Conservation (phyloP, 768 basidiomycete species). For the Hypholoma sublateritium region DNA sequence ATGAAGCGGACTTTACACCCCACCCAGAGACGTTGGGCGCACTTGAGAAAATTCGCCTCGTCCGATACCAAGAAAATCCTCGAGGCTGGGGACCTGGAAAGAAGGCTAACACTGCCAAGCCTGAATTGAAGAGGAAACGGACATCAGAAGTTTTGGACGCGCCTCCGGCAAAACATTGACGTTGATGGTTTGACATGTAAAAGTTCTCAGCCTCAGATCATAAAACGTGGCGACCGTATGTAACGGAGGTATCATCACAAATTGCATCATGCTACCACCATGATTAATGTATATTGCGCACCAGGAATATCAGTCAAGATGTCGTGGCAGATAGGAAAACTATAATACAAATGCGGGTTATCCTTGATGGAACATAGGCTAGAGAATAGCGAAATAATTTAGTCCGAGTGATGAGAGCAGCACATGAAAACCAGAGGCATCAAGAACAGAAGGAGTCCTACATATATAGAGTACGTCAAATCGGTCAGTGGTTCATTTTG, state of each 20-base stretch:
- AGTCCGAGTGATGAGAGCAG: constrained; percentile 11
- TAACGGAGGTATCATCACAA: background rate
- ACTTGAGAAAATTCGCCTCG: constrained; percentile 70
- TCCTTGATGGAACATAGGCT: constrained; percentile 3
- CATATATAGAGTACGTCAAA: background rate
- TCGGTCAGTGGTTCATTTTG: constrained; percentile 2
- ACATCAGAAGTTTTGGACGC: constrained; percentile 20
- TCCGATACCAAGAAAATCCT: constrained; percentile 91
- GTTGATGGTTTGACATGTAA: constrained; percentile 1
- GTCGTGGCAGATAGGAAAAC: background rate
- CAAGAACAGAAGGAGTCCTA: background rate
- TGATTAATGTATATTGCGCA: constrained; percentile 6
- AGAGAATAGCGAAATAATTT: constrained; percentile 19
- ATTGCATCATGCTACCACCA: background rate
- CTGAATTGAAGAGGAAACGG: constrained; percentile 21
- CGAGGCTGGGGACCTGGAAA: constrained; percentile 92
- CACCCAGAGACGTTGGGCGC: constrained; percentile 67
- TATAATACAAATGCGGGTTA: constrained; percentile 8
- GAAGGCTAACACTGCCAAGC: constrained; percentile 40
- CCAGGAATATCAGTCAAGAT: constrained; percentile 1
- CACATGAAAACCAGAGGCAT: background rate
- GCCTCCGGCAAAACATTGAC: constrained; percentile 15
- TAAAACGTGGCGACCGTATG: background rate
- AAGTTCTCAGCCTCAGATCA: background rate
- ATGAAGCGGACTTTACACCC: constrained; percentile 69